Conservation (phyloP, 768 basidiomycete genomes). For the Podaxis sp. region DNA sequence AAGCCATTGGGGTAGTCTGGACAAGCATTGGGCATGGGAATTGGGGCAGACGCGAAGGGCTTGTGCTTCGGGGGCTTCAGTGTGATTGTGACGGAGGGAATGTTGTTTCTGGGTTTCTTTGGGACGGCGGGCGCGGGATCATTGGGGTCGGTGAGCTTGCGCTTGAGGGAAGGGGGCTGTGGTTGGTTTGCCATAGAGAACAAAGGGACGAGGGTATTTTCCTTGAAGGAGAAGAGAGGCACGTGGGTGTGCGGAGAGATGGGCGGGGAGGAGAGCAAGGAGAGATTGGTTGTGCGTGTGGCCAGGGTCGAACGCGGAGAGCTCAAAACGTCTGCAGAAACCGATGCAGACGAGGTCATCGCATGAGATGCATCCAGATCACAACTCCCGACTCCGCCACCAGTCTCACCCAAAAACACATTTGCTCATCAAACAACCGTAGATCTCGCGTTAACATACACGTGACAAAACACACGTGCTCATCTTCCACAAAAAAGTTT, state of each 20-base stretch:
- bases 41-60: conserved; percentile 25
- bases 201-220: conserved; percentile 38
- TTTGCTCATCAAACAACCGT: conserved; percentile 14
- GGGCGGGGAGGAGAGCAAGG: not conserved
- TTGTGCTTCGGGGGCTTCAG: conserved; percentile 22
- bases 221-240: conserved; percentile 38
- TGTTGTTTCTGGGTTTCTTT: conserved; percentile 33
- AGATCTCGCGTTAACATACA: conserved; percentile 16
- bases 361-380: conserved; percentile 18
- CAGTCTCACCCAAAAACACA: conserved; percentile 11
- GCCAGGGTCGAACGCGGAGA: conserved; percentile 31
- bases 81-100: conserved; percentile 20
- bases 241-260: conserved; percentile 21
- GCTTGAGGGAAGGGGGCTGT: conserved; percentile 39
- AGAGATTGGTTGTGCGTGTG: not conserved
- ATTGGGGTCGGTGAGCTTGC: conserved; percentile 45
- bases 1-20: conserved; percentile 39
- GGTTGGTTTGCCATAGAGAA: not conserved
- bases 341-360: conserved; percentile 30
- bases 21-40: conserved; percentile 25
- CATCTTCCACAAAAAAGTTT: conserved; percentile 14
- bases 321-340: conserved; percentile 61
- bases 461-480: conserved; percentile 13
- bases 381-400: not conserved
- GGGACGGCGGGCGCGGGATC: conserved; percentile 20